A percentile compares a stretch with the other conserved stretches of the same genome.
phyloP scores from a whole-genome alignment of 2,329 filamentous ascomycete genomes.

The Boeremia lycopersici region DNA sequence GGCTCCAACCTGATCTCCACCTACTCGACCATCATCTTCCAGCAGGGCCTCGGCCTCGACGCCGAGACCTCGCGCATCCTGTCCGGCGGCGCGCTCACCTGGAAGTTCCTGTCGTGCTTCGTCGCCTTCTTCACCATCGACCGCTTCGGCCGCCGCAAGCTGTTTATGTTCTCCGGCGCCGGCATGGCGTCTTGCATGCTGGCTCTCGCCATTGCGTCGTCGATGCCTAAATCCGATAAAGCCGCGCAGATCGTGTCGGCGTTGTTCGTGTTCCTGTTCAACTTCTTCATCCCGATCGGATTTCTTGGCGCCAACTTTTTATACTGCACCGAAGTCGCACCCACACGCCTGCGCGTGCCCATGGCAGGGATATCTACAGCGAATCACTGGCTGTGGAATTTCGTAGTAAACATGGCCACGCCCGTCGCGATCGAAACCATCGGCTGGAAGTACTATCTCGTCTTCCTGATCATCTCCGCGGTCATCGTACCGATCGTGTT shows the following conservation, averaged over 20 bases:
- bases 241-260: conserved; percentile 59
- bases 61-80: conserved; percentile 63
- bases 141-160: conserved; percentile 67
- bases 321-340: conserved; percentile 65
- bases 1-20: conserved; percentile 58
- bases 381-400: conserved; percentile 58
- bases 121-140: conserved; percentile 75
- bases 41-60: conserved; percentile 51
- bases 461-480: conserved; percentile 55
- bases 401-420: conserved; percentile 36
- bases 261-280: conserved; percentile 65
- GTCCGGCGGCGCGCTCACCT: conserved; percentile 64
- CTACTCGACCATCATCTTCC: conserved; percentile 53
- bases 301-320: conserved; percentile 66
- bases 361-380: conserved; percentile 64
- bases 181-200: conserved; percentile 64
- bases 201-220: conserved; percentile 59
- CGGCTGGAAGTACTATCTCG: conserved; percentile 59
- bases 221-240: conserved; percentile 53
- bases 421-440: conserved; percentile 57
- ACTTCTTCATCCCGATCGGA: conserved; percentile 65
- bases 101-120: conserved; percentile 62
- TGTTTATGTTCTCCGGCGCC: conserved; percentile 59
- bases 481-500: conserved; percentile 55
- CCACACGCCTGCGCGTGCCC: conserved; percentile 57